Evolutionary conservation across 257 asterid genomes (phyloP), one percentile per base, ranked within the genome.

Genomic region (Solanum etuberosum): DNA sequence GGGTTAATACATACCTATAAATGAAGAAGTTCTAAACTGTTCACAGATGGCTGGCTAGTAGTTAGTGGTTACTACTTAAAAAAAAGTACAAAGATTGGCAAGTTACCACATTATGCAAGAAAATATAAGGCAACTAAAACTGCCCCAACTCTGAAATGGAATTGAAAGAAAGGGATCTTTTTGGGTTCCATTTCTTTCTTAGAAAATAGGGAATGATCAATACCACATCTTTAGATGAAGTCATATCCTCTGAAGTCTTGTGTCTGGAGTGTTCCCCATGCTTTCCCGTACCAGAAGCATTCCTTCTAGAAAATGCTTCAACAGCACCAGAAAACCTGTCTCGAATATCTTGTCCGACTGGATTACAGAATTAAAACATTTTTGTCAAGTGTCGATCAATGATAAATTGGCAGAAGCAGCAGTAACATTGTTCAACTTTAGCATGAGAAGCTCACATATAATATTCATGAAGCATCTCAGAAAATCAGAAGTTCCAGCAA

Each of bases 171-270:
- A 76, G 1, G 34, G 57, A 76, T 76, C 35, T 76, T 38, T 34
- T 74, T 38, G 57, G 31, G 32, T 23, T 74, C 32, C 54, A 21
- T 37, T 74, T 37, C 54, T 37, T 76, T 76, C 20, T 23, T 76
- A 76, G 34, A n/a, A 20, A 81, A 32, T 29, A 32, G 63, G 42
- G 43, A 54, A 29, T 31, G 80, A 85, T 23, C 20, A 51, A 78
- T 96, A 96, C 99, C 99, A 95, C 98, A 89, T 96, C 98, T 92
- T 94, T 96, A 70, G 99, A 96, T 70, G 98, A 94, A 86, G 99
- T 94, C 77, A 89, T 91, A 88, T 93, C 98, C 51, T 96, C 98
- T 25, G 94, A 90, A 71, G 93, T 89, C 85, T 95, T 91, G 78
- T 92, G 94, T 90, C 96, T 92, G 63, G 92, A 68, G 87, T 92